These are phyloP conservation scores for Graphiopsis chlorocephala DNA, from an alignment of 2,329 filamentous ascomycete genomes.

Conservation along the genomic window DNA sequence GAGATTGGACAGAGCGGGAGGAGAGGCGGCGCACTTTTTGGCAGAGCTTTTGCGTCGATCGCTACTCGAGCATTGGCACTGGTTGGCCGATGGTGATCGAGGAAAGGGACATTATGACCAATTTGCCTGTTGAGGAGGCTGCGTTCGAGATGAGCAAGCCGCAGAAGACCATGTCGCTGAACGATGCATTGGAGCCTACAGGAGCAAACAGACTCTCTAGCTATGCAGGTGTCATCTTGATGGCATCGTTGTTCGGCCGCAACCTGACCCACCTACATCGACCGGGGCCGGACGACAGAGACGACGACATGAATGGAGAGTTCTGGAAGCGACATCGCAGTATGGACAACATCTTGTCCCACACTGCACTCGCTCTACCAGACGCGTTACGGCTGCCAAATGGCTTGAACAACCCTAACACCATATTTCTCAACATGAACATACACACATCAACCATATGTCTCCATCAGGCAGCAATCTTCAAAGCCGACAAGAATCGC, in stretches of 20 bases:
- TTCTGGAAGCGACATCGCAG: conserved; percentile 93
- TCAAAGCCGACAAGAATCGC: conserved; percentile 88
- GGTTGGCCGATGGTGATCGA: conserved; percentile 96
- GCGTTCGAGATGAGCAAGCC: conserved; percentile 78
- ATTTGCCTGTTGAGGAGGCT: conserved; percentile 79
- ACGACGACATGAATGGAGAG: conserved; percentile 83
- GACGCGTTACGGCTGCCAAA: conserved; percentile 73
- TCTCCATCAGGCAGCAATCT: conserved; percentile 96
- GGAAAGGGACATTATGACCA: conserved; percentile 84
- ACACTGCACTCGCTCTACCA: conserved; percentile 81
- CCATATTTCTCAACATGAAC: conserved; percentile 93
- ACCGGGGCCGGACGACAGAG: conserved; percentile 74
- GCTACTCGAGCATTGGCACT: conserved; percentile 92
- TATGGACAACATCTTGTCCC: conserved; percentile 86
- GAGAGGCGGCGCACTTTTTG: conserved; percentile 91
- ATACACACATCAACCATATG: conserved; percentile 96
- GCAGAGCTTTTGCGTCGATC: conserved; percentile 86
- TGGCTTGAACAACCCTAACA: conserved; percentile 74
- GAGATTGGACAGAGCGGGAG: conserved; percentile 91
- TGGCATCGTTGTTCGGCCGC: conserved; percentile 86
- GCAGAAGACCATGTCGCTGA: conserved; percentile 67
- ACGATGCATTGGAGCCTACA: conserved; percentile 66
- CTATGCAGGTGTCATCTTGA: conserved; percentile 75
- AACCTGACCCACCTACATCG: conserved; percentile 90
- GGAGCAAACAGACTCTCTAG: conserved; percentile 73